Evolutionary conservation across 176 grass and related monocot genomes (phyloP).

Genomic region (Cocos nucifera): DNA sequence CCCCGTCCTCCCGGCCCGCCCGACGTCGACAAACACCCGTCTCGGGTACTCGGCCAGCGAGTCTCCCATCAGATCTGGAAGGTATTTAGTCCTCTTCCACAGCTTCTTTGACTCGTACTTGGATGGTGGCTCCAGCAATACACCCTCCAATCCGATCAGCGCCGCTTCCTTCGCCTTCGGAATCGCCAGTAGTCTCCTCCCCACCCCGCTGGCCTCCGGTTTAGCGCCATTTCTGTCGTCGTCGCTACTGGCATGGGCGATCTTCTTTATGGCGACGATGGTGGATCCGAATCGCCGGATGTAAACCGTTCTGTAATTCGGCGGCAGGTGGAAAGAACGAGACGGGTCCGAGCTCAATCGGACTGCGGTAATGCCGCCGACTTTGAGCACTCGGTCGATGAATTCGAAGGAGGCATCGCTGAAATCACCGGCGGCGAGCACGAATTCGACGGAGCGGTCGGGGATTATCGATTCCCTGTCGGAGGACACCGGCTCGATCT

Average conservation of each 20-base stretch:
- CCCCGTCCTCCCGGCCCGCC: not conserved
- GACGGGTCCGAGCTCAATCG: conserved; percentile 22
- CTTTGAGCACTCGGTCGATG: conserved; percentile 48
- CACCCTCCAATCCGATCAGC: conserved; percentile 14
- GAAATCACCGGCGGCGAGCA: conserved; percentile 40
- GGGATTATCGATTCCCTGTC: conserved; percentile 20
- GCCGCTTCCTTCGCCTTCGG: conserved; percentile 13
- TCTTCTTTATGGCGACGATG: conserved; percentile 57
- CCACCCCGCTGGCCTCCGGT: not conserved
- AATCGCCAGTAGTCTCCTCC: conserved; percentile 6
- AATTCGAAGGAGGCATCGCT: conserved; percentile 28
- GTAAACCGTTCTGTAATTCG: conserved; percentile 54
- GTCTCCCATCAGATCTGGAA: conserved; percentile 14
- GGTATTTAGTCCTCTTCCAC: conserved; percentile 13
- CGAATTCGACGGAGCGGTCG: conserved; percentile 52
- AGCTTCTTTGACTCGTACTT: not conserved
- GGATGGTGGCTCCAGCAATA: conserved; percentile 1
- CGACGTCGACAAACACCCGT: conserved; percentile 23
- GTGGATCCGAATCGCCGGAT: conserved; percentile 35
- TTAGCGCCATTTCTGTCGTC: conserved; percentile 1
- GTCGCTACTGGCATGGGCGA: not conserved
- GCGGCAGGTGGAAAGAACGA: conserved; percentile 30
- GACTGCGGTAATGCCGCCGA: conserved; percentile 38
- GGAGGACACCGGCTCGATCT: conserved; percentile 18
- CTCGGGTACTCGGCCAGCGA: conserved; percentile 11